phyloP scores from a whole-genome alignment of 805 yeast species.

The Dipodascus geniculatus region DNA sequence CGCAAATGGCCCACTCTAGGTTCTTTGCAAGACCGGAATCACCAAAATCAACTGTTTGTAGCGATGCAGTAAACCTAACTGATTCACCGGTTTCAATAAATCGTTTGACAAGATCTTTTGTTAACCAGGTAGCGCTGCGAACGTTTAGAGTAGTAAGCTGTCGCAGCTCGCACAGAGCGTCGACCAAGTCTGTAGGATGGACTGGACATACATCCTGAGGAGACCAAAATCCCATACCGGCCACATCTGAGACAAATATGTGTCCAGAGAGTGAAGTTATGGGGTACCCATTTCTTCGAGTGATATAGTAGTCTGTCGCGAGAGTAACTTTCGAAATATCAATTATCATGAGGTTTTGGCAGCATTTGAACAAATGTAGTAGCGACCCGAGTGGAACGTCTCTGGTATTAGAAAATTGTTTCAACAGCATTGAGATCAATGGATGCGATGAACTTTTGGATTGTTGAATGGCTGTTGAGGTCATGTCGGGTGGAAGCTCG shows the following conservation, averaged over 20 bases:
- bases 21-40: conserved; percentile 40
- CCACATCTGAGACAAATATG: conserved; percentile 28
- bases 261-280: conserved; percentile 12
- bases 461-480: conserved; percentile 19
- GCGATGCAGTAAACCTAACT: conserved; percentile 6
- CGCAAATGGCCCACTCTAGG: conserved; percentile 33
- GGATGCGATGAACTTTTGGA: background rate
- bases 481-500: conserved; percentile 13
- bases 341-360: conserved; percentile 45
- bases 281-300: conserved; percentile 8
- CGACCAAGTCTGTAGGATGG: conserved; percentile 16
- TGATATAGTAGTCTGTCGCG: conserved; percentile 48
- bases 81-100: conserved; percentile 14
- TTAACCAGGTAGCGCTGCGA: conserved; percentile 38
- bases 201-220: conserved; percentile 18
- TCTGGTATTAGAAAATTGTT: conserved; percentile 51
- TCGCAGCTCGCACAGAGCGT: conserved; percentile 21
- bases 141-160: conserved; percentile 30
- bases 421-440: conserved; percentile 31
- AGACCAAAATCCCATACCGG: conserved; percentile 20
- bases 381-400: conserved; percentile 75
- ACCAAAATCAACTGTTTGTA: conserved; percentile 28
- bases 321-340: conserved; percentile 53
- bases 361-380: conserved; percentile 53
- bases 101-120: conserved; percentile 24